Base-by-base conservation (phyloP, 306 rosid genomes). In the Prunus mira region DNA sequence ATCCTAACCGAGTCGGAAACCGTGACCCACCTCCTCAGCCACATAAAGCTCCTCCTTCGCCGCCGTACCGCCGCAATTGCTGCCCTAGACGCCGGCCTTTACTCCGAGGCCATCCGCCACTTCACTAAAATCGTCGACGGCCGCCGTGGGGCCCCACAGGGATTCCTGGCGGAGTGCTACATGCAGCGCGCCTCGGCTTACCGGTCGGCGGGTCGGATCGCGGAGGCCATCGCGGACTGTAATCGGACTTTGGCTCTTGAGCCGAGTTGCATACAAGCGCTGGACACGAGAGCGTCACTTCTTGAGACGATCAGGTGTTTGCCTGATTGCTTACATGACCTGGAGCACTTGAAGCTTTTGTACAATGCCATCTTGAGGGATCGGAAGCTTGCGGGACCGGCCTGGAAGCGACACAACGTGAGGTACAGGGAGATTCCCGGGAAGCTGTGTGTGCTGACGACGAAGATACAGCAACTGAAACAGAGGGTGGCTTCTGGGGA, bases 81-180 rank as follows among this genome's bases (percentile, higher is more conserved):
- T 0, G 96, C 99, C 64, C 93, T 91, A 0, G 93, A 92, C 2
- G 97, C 97, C 0, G 93, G 98, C 24, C 87, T 93, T 1, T 82
- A 89, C 83, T 77, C 98, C 0, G 99, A 96, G 78, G 94, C 99
- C 78, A 89, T 96, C 46, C 98, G 99, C 34, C 98, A 96, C 68
- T 96, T 92, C 85, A 80, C 88, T 12, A 96, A 96, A 83, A 92
- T 96, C 0, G 83, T 96, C 0, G 99, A 92, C n/a, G 97, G 99
- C 58, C 97, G 99, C 22, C 96, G 97, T 5, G 86, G 85, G 6
- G 97, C 97, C 2, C 98, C 99, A 0, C 99, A 92, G 62, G 95
- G 91, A 51, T 96, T 96, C 84, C 85, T 96, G 0, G 99, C 97
- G 0, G 97, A 96, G 67, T 96, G 99, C 79, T 92, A 89, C 69